Evolutionary conservation across 2,329 filamentous ascomycete genomes (phyloP).

Genomic region (Xylaria sp.): DNA sequence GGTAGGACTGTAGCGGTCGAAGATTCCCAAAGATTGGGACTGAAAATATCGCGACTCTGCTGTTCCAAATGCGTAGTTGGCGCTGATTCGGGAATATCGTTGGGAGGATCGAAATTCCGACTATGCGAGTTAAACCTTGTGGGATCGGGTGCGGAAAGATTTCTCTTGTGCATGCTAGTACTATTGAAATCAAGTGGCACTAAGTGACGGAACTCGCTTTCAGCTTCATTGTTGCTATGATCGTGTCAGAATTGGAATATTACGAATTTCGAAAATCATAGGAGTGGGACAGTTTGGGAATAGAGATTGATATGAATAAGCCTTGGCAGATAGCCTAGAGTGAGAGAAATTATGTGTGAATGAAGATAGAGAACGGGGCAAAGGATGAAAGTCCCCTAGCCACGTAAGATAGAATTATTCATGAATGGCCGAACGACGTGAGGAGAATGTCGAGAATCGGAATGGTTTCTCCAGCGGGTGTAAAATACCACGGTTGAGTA

Average conservation of each 20-base stretch:
- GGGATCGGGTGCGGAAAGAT: conserved; percentile 61
- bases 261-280: background rate
- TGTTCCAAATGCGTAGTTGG: conserved; percentile 43
- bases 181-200: conserved; percentile 39
- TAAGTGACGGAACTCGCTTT: conserved; percentile 25
- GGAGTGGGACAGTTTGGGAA: background rate
- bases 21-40: conserved; percentile 12
- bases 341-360: background rate
- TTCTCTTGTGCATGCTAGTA: conserved; percentile 57
- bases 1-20: background rate
- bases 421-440: background rate
- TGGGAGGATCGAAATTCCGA: conserved; percentile 39
- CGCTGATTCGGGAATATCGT: conserved; percentile 43
- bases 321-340: background rate
- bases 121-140: conserved; percentile 44
- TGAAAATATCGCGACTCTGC: conserved; percentile 39
- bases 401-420: background rate
- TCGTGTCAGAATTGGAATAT: conserved; percentile 7
- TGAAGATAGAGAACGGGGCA: background rate
- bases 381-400: background rate
- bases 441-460: background rate
- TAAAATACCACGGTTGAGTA: background rate
- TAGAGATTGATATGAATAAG: background rate
- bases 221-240: conserved; percentile 33
- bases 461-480: background rate